Evolutionary conservation across 768 basidiomycete species (phyloP), one percentile per base, ranked within the genome.

Genomic region (Kwoniella botswanensis): DNA sequence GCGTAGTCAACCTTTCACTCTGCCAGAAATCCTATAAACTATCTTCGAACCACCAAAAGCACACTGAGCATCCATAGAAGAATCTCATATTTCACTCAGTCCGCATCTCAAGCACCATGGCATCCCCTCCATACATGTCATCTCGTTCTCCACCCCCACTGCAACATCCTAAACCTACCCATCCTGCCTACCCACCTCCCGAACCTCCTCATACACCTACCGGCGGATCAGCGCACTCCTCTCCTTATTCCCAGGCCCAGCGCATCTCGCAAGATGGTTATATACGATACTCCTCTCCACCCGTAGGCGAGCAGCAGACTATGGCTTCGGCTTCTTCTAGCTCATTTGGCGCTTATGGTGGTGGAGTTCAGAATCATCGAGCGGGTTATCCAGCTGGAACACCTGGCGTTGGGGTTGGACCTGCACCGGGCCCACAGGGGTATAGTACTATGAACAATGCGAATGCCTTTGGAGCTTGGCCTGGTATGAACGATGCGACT

Each of bases 401-500:
- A 18, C 66, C 66, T 17, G 76, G 74, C 24, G 65, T 70, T 26
- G 60, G 65, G 12, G 53, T 56, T 2, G 54, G 56, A 17, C 57
- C n/a, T 59, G 57, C 57, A 15, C 65, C 65, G 2, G 65, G 65
- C 4, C 57, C 62, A 7, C 73, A 74, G 52, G 73, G 71, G 12
- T 74, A 77, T 67, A 71, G 63, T 5, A 54, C 56, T 35, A 59
- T 70, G 63, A 44, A 56, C 62, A 68, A 66, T 21, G 46, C 42
- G 41, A 71, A 73, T 50, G 75, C 71, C 35, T 77, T 74, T 64
- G 57, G 69, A 18, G 72, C 63, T 10, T 82, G 79, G 11, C 89
- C 90, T 15, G 92, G 92, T 0, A 87, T 98, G 84, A 91, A 97
- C 83, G 93, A 93, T 78, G 90, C 93, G 11, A 98, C 97, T 2